Conservation (phyloP, 75 land plant species). For the Picea glauca region DNA sequence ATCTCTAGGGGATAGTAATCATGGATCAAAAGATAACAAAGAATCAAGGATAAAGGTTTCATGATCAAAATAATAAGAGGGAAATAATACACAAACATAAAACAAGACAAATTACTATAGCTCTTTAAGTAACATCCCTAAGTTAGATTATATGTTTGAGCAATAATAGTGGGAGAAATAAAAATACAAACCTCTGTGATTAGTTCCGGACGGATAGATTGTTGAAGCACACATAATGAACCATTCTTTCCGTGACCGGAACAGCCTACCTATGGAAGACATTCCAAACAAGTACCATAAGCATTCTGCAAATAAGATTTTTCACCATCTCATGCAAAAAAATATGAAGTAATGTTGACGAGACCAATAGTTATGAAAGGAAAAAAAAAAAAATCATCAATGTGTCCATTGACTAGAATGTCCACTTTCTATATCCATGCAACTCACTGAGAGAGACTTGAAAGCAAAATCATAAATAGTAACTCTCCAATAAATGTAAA, state of each 20-base stretch:
- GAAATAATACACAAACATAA: too few relatives aligned
- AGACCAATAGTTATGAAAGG: too few relatives aligned
- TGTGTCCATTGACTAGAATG: too few relatives aligned
- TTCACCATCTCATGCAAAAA: neutral
- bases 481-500: too few relatives aligned
- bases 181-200: constrained; percentile 79
- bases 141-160: neutral
- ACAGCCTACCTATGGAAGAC: constrained; percentile 71
- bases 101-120: too few relatives aligned
- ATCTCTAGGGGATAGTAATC: too few relatives aligned
- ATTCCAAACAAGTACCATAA: neutral
- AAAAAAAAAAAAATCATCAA: neutral
- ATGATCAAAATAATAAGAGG: too few relatives aligned
- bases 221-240: constrained; percentile 75
- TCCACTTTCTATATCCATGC: too few relatives aligned
- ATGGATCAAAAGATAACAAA: too few relatives aligned
- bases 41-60: too few relatives aligned
- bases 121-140: neutral
- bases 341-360: neutral
- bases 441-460: too few relatives aligned
- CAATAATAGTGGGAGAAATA: neutral
- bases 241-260: constrained; percentile 99
- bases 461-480: too few relatives aligned
- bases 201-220: constrained; percentile 91
- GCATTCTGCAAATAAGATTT: neutral